Evolutionary conservation across 2,329 filamentous ascomycete species (phyloP), one percentile per base, ranked within the genome.

Genomic region (Exophiala mesophila): DNA sequence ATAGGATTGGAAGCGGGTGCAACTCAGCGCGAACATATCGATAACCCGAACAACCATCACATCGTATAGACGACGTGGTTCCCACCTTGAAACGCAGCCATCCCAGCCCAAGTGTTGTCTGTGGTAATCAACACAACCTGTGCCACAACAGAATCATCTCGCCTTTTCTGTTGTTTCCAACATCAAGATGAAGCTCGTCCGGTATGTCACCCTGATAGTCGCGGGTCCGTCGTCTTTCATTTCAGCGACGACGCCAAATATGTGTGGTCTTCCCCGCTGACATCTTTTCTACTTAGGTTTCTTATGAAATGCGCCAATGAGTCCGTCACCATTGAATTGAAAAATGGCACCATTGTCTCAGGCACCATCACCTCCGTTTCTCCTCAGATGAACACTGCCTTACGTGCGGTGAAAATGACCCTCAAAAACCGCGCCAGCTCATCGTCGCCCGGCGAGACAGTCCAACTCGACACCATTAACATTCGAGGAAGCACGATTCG

Each of bases 271-370:
- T 31, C 29, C 5, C 24, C n/a, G n/a, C 8, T 28, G 24, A n/a
- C n/a, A 31, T 16, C 7, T 19, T 34, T 4, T 17, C 7, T 19
- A 8, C 31, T 17, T 28, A 97, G 92, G 66, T 98, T 98, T 68
- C 76, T 98, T 58, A 97, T 97, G 90, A 98, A 98, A 76, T 97
- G 90, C 69, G 82, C 86, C 68, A 97, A 96, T 69, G 92, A 98
- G 74, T 95, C 92, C 60, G 92, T 97, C 60, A 97, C 90, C 32
- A 86, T 98, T 67, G 92, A 98, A 70, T 76, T 98, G 57, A 98
- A 98, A 70, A 97, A 97, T 78, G 92, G 89, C 92, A 73, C 92
- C 57, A 94, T 97, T 61, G 79, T 97, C 57, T 86, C 95, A 66
- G 92, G 92, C 70, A 97, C 92, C 55, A 95, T 98, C 65, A 88